Evolutionary conservation across 305 asterid genomes (phyloP), one percentile per base, ranked within the genome.

Genomic region (Lippia alba): DNA sequence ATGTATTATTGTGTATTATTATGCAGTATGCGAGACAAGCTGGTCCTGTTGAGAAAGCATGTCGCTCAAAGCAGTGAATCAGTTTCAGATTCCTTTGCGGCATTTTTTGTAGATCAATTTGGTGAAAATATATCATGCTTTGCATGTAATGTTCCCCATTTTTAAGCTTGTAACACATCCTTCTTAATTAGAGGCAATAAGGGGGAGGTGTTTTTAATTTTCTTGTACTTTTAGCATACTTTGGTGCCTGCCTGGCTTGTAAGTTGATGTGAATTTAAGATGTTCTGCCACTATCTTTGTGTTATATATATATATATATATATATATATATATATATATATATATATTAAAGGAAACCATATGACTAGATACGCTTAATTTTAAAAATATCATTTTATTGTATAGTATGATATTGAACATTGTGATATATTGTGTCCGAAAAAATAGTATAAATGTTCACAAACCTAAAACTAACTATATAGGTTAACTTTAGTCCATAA

Each of bases 21-120:
- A 7, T 74, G 75, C 81, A 91, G 97, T 66, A 65, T 70, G 88
- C 83, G 69, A 91, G 96, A 82, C 92, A 85, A 81, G 82, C 66
- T 70, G 92, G 89, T 36, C 91, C 92, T 1, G 63, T 66, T 14
- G 94, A 85, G 82, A 83, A 71, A 44, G 87, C 90, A 18, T 59
- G 85, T 73, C 87, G 85, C 71, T 66, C 84, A n/a, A 82, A 86
- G 63, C 76, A 74, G 79, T 39, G 76, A 64, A 39, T 66, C 30
- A 24, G 30, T 24, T 24, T 24, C 30, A n/a, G 63, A 14, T 10
- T 2, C 41, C 15, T 32, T n/a, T 2, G 1, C 8, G 8, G 0
- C 0, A 58, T 3, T 71, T 54, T 69, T 48, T 30, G 7, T 16
- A 15, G 11, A 51, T n/a, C n/a, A n/a, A 5, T 16, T 51, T 17